These are phyloP conservation scores for Alternaria viburni DNA, from an alignment of 2,329 filamentous ascomycete species.

Conservation along the genomic window DNA sequence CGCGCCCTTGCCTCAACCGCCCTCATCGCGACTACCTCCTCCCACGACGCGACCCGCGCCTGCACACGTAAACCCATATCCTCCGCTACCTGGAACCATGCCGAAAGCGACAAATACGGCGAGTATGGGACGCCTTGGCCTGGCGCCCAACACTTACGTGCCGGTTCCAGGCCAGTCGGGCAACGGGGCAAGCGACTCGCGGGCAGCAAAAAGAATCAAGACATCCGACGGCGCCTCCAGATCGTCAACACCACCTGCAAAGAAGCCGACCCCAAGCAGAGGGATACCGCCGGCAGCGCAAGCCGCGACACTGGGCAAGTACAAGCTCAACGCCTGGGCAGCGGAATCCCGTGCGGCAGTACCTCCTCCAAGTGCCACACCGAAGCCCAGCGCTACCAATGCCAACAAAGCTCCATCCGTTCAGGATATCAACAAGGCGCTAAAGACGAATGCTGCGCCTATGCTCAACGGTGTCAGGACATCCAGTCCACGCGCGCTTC, in stretches of 20 bases:
- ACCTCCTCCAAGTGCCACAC: background rate
- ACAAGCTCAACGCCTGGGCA: background rate
- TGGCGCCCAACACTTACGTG: background rate
- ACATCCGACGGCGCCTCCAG: conserved; percentile 1
- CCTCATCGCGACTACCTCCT: background rate
- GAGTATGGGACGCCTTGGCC: background rate
- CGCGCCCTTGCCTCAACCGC: conserved; percentile 6
- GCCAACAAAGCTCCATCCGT: conserved; percentile 23
- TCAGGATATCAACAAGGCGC: conserved; percentile 26
- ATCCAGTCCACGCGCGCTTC: conserved; percentile 11
- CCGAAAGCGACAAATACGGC: background rate
- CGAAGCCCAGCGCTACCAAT: background rate
- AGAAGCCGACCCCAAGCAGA: background rate
- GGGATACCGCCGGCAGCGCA: background rate
- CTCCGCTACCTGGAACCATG: background rate
- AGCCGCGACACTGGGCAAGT: background rate
- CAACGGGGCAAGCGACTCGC: background rate
- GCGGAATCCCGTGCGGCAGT: background rate
- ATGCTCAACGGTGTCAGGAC: background rate
- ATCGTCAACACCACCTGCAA: background rate
- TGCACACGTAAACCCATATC: background rate
- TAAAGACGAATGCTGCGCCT: conserved; percentile 19
- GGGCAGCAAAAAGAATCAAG: conserved; percentile 33
- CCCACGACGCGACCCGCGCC: background rate
- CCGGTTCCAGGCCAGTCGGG: background rate